phyloP scores from a whole-genome alignment of 2,329 filamentous ascomycete species.

The Claviceps sp. region DNA sequence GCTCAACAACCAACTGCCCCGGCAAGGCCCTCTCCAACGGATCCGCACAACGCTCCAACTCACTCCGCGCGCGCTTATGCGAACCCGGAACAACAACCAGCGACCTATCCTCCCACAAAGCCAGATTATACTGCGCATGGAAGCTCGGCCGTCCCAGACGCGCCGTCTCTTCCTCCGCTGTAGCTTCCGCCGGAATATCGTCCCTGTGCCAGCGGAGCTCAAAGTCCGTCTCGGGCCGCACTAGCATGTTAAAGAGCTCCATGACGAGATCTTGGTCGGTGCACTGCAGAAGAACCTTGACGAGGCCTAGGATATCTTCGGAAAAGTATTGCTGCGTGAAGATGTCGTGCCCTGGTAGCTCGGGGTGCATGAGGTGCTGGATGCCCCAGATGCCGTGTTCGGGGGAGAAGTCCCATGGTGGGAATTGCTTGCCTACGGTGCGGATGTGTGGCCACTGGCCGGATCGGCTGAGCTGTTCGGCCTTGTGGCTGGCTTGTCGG shows the following conservation, averaged over 20 bases:
- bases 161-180: slow-evolving; percentile 50
- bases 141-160: slow-evolving; percentile 47
- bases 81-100: slow-evolving; percentile 67
- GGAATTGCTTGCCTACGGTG: slow-evolving; percentile 81
- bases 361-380: slow-evolving; percentile 69
- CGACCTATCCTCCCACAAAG: slow-evolving; percentile 60
- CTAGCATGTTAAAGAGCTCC: slow-evolving; percentile 79
- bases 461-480: slow-evolving; percentile 48
- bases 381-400: slow-evolving; percentile 72
- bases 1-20: slow-evolving; percentile 48
- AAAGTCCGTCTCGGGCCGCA: slow-evolving; percentile 58
- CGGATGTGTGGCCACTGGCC: slow-evolving; percentile 72
- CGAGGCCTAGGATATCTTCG: slow-evolving; percentile 45
- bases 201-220: slow-evolving; percentile 76
- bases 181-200: slow-evolving; percentile 57
- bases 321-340: slow-evolving; percentile 66
- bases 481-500: slow-evolving; percentile 42
- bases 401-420: slow-evolving; percentile 57
- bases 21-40: slow-evolving; percentile 50
- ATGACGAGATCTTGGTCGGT: slow-evolving; percentile 57
- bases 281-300: slow-evolving; percentile 47
- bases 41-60: slow-evolving; percentile 51
- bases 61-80: slow-evolving; percentile 58
- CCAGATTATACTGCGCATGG: slow-evolving; percentile 81
- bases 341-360: slow-evolving; percentile 43